These are phyloP conservation scores for Persicaria maculosa DNA, from an alignment of 148 eudicot species.

Conservation along the genomic window DNA sequence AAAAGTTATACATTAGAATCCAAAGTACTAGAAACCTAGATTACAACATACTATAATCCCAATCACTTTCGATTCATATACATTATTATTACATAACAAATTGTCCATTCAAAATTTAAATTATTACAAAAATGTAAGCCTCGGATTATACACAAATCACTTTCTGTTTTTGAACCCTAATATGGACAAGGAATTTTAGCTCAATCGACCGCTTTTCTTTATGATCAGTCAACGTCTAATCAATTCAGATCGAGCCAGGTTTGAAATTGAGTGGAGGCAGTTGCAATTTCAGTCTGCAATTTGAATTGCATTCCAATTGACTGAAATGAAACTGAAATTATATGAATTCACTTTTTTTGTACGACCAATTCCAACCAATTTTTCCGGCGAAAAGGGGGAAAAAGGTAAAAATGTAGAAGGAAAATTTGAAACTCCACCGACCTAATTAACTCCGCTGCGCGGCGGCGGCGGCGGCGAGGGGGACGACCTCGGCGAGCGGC, in stretches of 20 bases:
- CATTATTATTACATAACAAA: not conserved
- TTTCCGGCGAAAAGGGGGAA: not conserved
- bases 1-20: not conserved
- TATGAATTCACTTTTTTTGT: not conserved
- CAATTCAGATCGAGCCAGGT: not conserved
- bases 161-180: not conserved
- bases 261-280: not conserved
- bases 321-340: not conserved
- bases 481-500: constrained; percentile 72
- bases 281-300: not conserved
- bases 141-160: not conserved
- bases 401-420: not conserved
- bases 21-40: not conserved
- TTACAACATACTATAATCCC: not conserved
- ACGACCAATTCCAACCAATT: not conserved
- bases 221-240: not conserved
- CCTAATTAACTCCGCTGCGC: not conserved
- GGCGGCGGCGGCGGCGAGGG: constrained; percentile 33
- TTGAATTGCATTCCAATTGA: not conserved
- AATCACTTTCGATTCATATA: not conserved
- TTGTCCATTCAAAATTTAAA: not conserved
- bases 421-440: not conserved
- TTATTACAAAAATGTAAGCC: not conserved
- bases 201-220: not conserved
- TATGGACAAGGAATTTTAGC: not conserved